Evolutionary conservation across 139 green algal species (phyloP).

Genomic region (Closterium sp.): DNA sequence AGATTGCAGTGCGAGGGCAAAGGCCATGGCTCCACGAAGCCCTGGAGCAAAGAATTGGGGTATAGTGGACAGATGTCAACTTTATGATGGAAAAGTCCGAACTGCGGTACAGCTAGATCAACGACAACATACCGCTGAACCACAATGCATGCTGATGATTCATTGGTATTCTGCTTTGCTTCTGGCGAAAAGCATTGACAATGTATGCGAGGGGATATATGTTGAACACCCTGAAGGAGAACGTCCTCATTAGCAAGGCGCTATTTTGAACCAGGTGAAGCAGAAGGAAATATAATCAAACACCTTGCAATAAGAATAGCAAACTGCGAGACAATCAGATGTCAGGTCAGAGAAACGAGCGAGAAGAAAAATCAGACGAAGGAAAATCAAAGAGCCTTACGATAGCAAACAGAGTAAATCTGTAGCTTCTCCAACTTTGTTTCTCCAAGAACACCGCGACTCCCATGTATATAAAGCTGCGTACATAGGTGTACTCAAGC

Average conservation of each 20-base stretch:
- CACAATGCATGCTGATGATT: conserved; percentile 30
- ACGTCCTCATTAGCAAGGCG: too few relatives aligned
- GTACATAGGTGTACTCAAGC: neutral
- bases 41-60: neutral
- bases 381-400: neutral
- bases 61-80: neutral
- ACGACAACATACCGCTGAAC: conserved; percentile 13
- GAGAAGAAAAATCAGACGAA: neutral
- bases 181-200: conserved; percentile 10
- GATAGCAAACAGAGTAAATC: conserved; percentile 36
- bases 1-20: conserved; percentile 28
- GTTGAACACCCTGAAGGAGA: conserved; percentile 15
- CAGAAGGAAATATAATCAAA: too few relatives aligned
- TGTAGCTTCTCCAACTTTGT: conserved; percentile 36
- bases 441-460: conserved; percentile 43
- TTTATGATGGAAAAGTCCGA: neutral
- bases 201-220: conserved; percentile 31
- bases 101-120: neutral
- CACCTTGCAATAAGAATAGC: neutral
- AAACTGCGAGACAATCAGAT: neutral
- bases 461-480: conserved; percentile 54
- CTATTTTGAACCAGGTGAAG: too few relatives aligned
- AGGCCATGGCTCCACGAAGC: conserved; percentile 38
- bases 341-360: neutral
- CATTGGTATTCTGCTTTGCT: conserved; percentile 19